Evolutionary conservation across 2,329 filamentous ascomycete species (phyloP), one percentile per base, ranked within the genome.

Genomic region (Penicillium aurantiogriseum): DNA sequence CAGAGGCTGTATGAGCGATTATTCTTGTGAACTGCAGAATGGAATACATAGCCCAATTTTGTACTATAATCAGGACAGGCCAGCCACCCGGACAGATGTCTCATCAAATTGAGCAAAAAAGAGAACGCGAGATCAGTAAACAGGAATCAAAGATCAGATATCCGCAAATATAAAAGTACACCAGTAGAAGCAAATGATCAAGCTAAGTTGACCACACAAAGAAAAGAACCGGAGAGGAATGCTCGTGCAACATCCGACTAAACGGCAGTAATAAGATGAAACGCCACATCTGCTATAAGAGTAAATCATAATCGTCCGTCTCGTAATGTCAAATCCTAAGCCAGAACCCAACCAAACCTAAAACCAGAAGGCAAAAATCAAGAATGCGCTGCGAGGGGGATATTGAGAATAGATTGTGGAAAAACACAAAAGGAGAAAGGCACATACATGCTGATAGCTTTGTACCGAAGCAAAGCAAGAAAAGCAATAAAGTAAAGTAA

Each of bases 261-360:
- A 47, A 46, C 23, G 15, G 11, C 40, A 46, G 36, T 25, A 33
- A 42, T 13, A 40, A 46, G 7, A 35, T 17, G 17, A 48, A 63
- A 63, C 62, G 62, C 62, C 60, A 49, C 54, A 57, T 33, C 25
- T 51, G 53, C 39, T 57, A 54, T 58, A 45, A 39, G 13, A 56
- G 36, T 59, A 51, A 54, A 54, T 62, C 56, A 44, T 56, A 56
- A 56, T 47, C 54, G 35, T 57, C 47, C 50, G 43, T 54, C 42
- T 48, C 40, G 36, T 61, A 31, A 57, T 56, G 45, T 29, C 44
- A 33, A 40, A n/a, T 23, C 38, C 38, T 36, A 43, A 27, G 17
- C 43, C 33, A 48, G 40, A 45, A 42, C 46, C 44, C 10, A 29
- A 39, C 11, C 40, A 25, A 45, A 36, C 13, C 25, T 4, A 31